Evolutionary conservation across 805 yeast genomes (phyloP).

Genomic region (Blastobotrys peoriensis): DNA sequence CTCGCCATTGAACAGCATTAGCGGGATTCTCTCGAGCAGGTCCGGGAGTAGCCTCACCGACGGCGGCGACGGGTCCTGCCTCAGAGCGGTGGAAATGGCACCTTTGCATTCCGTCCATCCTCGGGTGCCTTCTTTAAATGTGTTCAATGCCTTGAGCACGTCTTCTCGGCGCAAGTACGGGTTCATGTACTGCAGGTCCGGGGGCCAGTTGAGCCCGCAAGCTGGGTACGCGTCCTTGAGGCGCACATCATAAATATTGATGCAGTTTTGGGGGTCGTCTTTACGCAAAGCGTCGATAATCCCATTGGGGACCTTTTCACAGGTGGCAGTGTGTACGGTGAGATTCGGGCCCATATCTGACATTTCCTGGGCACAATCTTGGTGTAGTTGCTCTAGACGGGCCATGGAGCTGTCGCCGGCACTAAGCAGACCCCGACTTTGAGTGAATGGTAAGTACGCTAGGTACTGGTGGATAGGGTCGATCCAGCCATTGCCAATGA

Average conservation of each 20-base stretch:
- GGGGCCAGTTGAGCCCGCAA: conserved; percentile 95
- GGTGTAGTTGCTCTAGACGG: conserved; percentile 19
- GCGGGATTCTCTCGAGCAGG: conserved; percentile 47
- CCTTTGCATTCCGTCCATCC: conserved; percentile 78
- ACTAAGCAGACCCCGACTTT: conserved; percentile 51
- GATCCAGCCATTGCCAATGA: conserved; percentile 94
- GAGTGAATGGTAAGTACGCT: conserved; percentile 67
- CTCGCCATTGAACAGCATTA: conserved; percentile 80
- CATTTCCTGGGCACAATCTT: conserved; percentile 25
- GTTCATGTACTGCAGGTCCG: conserved; percentile 43
- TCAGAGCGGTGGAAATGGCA: conserved; percentile 48
- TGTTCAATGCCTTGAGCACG: conserved; percentile 48
- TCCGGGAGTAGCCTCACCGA: conserved; percentile 63
- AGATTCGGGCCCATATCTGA: conserved; percentile 17
- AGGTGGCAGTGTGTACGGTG: conserved; percentile 23
- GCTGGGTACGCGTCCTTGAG: conserved; percentile 68
- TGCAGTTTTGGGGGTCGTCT: conserved; percentile 43
- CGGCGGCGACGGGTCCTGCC: conserved; percentile 49
- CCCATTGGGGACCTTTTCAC: conserved; percentile 38
- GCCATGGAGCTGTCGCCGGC: conserved; percentile 20
- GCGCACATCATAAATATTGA: conserved; percentile 78
- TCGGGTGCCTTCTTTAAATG: conserved; percentile 30
- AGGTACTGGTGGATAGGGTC: conserved; percentile 82
- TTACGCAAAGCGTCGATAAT: conserved; percentile 28
- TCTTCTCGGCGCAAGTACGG: conserved; percentile 43